Evolutionary conservation across 1,139 yeast genomes (phyloP), one percentile per base, ranked within the genome.

Genomic region (Candida glucosophila): DNA sequence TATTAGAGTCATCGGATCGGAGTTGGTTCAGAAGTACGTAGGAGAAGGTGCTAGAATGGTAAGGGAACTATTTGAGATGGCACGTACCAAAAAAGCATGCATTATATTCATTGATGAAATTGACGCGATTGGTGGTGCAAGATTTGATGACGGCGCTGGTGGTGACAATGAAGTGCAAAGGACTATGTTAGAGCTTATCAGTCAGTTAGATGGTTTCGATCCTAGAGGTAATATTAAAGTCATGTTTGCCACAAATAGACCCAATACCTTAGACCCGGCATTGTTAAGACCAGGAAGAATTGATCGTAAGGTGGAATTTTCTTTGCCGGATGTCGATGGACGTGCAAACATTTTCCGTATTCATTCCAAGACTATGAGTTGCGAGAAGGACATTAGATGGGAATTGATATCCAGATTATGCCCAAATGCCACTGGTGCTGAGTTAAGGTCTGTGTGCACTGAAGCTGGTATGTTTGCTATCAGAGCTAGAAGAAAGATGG

Each of bases 11-110:
- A 90, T 90, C 62, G 98, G 98, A 5, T 86, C 97, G 1, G 98
- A 90, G 58, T 70, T 90, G 51, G 98, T 90, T 20, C 98, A 90
- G 54, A 90, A 90, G 55, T 90, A 90, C 52, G 98, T 90, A 28
- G 98, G 98, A 49, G 98, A 90, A 61, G 98, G 98, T 60, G 98
- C 98, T 4, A 75, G 98, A 51, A 90, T 90, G 98, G 97, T 90
- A 31, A 74, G 98, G 52, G 98, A 90, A 58, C 68, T 90, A 46
- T 90, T 90, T 47, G 98, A 90, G 53, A 86, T 90, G 97, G 98
- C 98, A 2, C 77, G 98, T 53, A 82, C 96, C 20, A 88, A 90
- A 56, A 86, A 88, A 50, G 97, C 98, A 4, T 88, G 96, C 58
- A 90, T 90, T 47, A 88, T 90, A 34, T 81, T 81, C 55, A 88